Conservation (phyloP, 768 basidiomycete species). For the Russula abietina region DNA sequence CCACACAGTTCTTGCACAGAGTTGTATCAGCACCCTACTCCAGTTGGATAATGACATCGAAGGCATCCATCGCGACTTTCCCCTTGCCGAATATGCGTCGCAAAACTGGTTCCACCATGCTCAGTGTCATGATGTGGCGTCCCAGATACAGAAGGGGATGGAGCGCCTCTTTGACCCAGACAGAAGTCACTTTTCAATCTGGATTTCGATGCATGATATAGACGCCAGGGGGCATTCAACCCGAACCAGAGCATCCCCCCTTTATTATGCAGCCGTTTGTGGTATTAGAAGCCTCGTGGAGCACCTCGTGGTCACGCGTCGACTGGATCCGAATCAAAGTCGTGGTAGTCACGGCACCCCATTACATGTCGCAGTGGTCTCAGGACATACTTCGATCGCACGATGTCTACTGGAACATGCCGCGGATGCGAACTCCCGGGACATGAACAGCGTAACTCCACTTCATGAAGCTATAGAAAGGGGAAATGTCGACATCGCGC, state of each 20-base stretch:
- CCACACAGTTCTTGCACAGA: slow-evolving; percentile 1
- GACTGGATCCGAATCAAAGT: neutral
- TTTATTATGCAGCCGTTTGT: neutral
- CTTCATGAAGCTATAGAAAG: neutral
- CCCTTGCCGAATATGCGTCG: neutral
- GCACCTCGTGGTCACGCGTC: neutral
- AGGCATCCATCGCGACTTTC: neutral
- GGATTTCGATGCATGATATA: neutral
- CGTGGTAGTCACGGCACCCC: neutral
- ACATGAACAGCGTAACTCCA: neutral
- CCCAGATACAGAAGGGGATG: neutral
- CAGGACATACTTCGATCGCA: neutral
- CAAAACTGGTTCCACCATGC: neutral
- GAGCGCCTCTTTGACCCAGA: slow-evolving; percentile 2
- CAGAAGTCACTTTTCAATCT: neutral
- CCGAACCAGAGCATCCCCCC: neutral
- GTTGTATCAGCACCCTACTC: neutral
- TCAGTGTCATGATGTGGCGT: neutral
- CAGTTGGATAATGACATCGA: neutral
- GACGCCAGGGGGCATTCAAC: neutral
- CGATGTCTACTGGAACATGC: neutral
- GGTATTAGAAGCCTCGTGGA: neutral
- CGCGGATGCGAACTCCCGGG: neutral
- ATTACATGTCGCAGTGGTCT: neutral
- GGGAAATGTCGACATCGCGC: neutral